Base-by-base conservation (phyloP, 768 basidiomycete genomes). In the Lyophyllum atratum region DNA sequence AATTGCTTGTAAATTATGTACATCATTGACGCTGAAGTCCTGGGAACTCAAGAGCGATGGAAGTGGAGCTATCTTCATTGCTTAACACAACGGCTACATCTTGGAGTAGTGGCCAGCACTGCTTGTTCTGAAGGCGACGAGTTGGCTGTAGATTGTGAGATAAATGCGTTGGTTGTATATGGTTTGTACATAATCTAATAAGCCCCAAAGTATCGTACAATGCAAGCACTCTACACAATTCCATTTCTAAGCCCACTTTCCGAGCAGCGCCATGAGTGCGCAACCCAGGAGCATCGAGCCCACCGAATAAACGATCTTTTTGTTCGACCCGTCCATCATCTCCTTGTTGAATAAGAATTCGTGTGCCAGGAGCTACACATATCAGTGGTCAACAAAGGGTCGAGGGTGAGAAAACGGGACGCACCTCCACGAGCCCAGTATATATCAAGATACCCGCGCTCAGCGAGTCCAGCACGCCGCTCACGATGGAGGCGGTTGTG, bases 301-400 rank as follows among this genome's bases (percentile, higher is more conserved):
- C 58, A 93, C 59, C 7, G 92, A 86, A 60, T 91, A 96, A 0
- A 78, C 71, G n/a, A 96, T 72, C 64, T 85, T 85, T 25, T 70
- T 65, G 52, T 83, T 84, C 5, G 85, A 84, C 4, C 82, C 82
- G n/a, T 83, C 77, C 70, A 88, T 84, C 88, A 95, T 92, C 55
- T 92, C 84, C 56, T 86, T 84, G 76, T 85, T 94, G 75, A 96
- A 94, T 39, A 98, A 67, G 73, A 98, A 97, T 66, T 98, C 96
- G 68, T 97, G 95, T 1, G 93, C 96, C 44, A 98, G 80, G 0
- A 97, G 81, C 87, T 90, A n/a, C 10, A 17, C 17, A 42, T n/a
- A n/a, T 28, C 44, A 11, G 22, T 37, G 7, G 25, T 19, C n/a
- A 8, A 22, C 15, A 42, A 33, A 43, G 26, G 17, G 22, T 10